Percentiles rank a stretch among this genome's conserved stretches.
Conservation (phyloP, 1,139 yeast species). For the Ashbya aceris region DNA sequence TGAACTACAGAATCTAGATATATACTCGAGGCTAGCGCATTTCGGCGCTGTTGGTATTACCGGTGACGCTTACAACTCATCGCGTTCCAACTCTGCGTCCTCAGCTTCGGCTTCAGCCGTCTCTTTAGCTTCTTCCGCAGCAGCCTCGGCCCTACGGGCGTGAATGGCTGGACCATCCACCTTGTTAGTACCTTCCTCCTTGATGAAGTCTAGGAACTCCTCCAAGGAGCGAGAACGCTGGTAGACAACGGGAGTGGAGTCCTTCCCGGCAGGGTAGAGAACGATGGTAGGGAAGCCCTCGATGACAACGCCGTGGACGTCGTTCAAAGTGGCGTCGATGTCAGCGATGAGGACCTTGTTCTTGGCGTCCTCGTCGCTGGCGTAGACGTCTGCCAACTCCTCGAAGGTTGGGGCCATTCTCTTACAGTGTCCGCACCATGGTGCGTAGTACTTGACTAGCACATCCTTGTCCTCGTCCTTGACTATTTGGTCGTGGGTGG, state of each 20-base stretch:
- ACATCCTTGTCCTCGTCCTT: constrained; percentile 72
- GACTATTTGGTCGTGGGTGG: constrained; percentile 66
- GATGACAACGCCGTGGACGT: constrained; percentile 63
- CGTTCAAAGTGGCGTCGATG: constrained; percentile 83
- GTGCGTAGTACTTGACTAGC: constrained; percentile 89
- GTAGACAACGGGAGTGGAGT: constrained; percentile 59
- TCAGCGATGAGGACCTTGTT: constrained; percentile 68
- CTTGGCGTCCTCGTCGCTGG: constrained; percentile 36
- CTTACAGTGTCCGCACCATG: constrained; percentile 99
- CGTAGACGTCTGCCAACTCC: constrained; percentile 66
- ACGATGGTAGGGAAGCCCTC: constrained; percentile 91
- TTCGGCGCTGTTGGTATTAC: no score
- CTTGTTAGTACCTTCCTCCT: constrained; percentile 50
- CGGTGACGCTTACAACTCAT: constrained; percentile 11
- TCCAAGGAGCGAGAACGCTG: constrained; percentile 70
- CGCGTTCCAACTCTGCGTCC: constrained; percentile 10
- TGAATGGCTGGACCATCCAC: constrained; percentile 42
- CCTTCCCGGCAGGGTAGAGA: constrained; percentile 86
- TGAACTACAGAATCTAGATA: no score
- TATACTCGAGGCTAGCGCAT: no score
- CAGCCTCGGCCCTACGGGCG: constrained; percentile 24
- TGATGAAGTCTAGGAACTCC: constrained; percentile 58
- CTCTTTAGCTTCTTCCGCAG: constrained; percentile 31
- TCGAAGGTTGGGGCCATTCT: constrained; percentile 87
- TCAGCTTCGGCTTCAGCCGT: constrained; percentile 25